phyloP scores from a whole-genome alignment of 176 grass and related monocot genomes.

The Carex myosuroides region DNA sequence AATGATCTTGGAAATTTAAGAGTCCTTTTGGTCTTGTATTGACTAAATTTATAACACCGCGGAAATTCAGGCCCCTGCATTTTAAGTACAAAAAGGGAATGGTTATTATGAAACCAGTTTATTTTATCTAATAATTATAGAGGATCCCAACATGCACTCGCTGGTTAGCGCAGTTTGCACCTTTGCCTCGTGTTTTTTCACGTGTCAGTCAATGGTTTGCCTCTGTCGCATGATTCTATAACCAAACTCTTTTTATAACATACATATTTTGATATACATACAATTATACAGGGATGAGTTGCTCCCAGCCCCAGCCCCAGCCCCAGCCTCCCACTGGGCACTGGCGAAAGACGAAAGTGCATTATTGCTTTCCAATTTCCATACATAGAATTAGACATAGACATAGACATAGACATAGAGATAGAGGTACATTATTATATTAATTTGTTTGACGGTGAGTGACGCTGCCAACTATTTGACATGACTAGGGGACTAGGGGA shows the following conservation, averaged over 20 bases:
- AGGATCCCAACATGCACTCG: no score
- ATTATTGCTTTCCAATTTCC: no score
- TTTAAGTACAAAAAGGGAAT: neutral
- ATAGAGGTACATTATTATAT: neutral
- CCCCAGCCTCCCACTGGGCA: no score
- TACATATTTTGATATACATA: neutral
- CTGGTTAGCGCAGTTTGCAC: neutral
- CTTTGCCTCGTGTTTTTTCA: constrained; percentile 11
- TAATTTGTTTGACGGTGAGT: constrained; percentile 8
- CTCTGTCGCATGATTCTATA: neutral
- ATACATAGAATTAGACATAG: no score
- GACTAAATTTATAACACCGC: neutral
- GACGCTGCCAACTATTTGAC: constrained; percentile 12
- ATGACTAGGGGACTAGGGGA: neutral
- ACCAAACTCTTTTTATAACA: neutral
- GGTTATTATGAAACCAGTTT: neutral
- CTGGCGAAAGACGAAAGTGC: no score
- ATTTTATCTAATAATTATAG: no score
- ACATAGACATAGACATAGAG: no score
- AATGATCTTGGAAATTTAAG: constrained; percentile 7
- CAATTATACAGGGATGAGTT: no score
- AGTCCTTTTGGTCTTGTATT: neutral
- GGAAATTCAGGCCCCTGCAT: neutral
- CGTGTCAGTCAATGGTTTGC: constrained; percentile 4
- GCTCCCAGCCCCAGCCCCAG: no score